Percentiles rank a stretch among this genome's conserved stretches.
Evolutionary conservation across 2,329 filamentous ascomycete species (phyloP).

Genomic region (Pseudovirgaria hyperparasitica): DNA sequence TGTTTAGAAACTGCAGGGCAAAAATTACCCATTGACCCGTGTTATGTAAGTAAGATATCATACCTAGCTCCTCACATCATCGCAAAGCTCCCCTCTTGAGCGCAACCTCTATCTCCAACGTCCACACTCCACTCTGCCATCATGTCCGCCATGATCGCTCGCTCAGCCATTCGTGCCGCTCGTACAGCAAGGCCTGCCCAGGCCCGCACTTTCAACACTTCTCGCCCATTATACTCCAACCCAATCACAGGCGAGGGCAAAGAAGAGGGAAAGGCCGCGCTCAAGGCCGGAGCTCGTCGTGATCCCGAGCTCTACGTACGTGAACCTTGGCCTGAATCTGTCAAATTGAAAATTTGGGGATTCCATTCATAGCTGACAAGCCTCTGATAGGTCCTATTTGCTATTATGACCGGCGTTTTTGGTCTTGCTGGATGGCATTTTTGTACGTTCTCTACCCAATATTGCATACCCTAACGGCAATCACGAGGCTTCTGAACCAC

Average conservation of each 20-base stretch:
- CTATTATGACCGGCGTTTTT: constrained; percentile 81
- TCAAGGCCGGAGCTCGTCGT: constrained; percentile 52
- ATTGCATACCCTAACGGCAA: not conserved
- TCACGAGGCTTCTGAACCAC: not conserved
- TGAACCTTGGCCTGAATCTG: constrained; percentile 1
- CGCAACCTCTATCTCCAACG: constrained; percentile 5
- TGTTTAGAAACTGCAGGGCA: no score
- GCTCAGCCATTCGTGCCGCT: constrained; percentile 33
- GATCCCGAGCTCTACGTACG: constrained; percentile 67
- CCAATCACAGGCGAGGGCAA: constrained; percentile 32
- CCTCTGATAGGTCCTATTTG: constrained; percentile 62
- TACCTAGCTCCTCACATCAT: no score
- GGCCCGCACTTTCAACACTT: constrained; percentile 24
- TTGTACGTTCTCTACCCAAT: constrained; percentile 37
- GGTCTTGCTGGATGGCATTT: constrained; percentile 85
- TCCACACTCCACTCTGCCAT: constrained; percentile 7
- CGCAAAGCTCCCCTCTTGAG: constrained; percentile 4
- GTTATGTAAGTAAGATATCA: no score
- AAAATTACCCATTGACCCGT: no score
- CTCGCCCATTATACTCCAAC: constrained; percentile 19
- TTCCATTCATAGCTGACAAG: constrained; percentile 2
- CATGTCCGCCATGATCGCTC: constrained; percentile 35
- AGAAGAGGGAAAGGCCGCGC: constrained; percentile 30
- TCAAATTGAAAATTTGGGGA: constrained; percentile 7
- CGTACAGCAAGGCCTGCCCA: constrained; percentile 26